Evolutionary conservation across 1,139 yeast genomes (phyloP), one percentile per base, ranked within the genome.

Genomic region (Lodderomyces orthopsilosis): DNA sequence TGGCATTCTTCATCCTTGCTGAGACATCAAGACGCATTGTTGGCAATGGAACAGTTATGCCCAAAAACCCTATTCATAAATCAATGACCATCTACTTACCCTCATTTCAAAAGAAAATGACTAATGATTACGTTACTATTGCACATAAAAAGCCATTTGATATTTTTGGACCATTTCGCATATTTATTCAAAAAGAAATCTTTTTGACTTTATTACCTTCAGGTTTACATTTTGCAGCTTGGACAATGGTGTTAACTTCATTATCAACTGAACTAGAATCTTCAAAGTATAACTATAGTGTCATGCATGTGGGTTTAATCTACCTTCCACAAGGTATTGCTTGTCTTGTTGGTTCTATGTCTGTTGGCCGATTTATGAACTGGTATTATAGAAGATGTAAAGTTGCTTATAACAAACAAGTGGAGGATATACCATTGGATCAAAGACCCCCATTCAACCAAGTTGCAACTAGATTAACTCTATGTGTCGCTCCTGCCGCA

Each of bases 251-350:
- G 4, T 51, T 68, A 23, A 62, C 75, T 1, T 60, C 71, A 3
- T 48, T 70, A 27, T 60, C 68, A 1, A 57, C 67, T 0, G 60
- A 50, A 18, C 53, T 70, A 21, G 70, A 68, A 49, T 52, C 52
- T 1, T 45, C 51, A 4, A 59, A 57, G 2, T 70, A 67, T 50
- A 55, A 62, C 40, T 69, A 67, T 48, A 45, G 60, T 9, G 65
- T 67, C 1, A 52, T 68, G 52, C 63, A 68, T 45, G 70, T 68
- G 6, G 75, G 75, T 15, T 52, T 63, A 26, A 57, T 68, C 6
- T 70, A 69, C 43, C 52, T 70, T 26, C 74, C 75, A 10, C 74
- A 68, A 43, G 75, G 75, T 14, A 44, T 69, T 2, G 53, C 57
- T 7, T 61, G 69, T 36, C 54, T 69, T 13, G 23, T 58, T 7